Evolutionary conservation across 2,329 filamentous ascomycete species (phyloP).

Genomic region (Fusarium illudens): DNA sequence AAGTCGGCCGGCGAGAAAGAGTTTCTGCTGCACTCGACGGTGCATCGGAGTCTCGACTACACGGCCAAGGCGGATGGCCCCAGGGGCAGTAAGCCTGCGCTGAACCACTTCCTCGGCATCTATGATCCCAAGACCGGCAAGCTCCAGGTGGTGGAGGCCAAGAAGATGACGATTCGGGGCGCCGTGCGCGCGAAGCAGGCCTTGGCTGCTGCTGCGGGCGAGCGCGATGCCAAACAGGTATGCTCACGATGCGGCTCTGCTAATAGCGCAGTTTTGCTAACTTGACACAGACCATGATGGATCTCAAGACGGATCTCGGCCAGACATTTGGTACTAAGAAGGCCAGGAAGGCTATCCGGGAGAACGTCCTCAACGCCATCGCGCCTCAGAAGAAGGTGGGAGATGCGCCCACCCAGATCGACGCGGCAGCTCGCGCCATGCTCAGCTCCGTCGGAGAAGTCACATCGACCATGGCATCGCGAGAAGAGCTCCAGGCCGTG

Average conservation of each 20-base stretch:
- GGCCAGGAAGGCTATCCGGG: conserved; percentile 78
- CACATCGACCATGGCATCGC: conserved; percentile 72
- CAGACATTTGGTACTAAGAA: conserved; percentile 87
- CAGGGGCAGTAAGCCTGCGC: conserved; percentile 45
- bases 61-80: conserved; percentile 60
- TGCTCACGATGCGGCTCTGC: neutral
- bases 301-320: conserved; percentile 74
- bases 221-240: conserved; percentile 44
- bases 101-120: conserved; percentile 72
- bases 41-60: conserved; percentile 67
- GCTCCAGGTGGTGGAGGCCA: conserved; percentile 68
- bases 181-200: conserved; percentile 65
- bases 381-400: conserved; percentile 49
- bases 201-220: conserved; percentile 55
- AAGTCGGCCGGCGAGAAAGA: conserved; percentile 55
- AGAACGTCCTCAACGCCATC: conserved; percentile 77
- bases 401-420: conserved; percentile 58
- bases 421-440: conserved; percentile 65
- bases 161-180: conserved; percentile 69
- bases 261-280: conserved; percentile 33
- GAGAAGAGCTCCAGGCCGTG: conserved; percentile 69
- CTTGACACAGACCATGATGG: conserved; percentile 60
- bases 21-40: conserved; percentile 65
- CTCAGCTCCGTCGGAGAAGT: conserved; percentile 69
- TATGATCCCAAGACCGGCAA: conserved; percentile 68